Base-by-base conservation (phyloP, 495 filamentous ascomycete genomes). In the Xylaria acuta region DNA sequence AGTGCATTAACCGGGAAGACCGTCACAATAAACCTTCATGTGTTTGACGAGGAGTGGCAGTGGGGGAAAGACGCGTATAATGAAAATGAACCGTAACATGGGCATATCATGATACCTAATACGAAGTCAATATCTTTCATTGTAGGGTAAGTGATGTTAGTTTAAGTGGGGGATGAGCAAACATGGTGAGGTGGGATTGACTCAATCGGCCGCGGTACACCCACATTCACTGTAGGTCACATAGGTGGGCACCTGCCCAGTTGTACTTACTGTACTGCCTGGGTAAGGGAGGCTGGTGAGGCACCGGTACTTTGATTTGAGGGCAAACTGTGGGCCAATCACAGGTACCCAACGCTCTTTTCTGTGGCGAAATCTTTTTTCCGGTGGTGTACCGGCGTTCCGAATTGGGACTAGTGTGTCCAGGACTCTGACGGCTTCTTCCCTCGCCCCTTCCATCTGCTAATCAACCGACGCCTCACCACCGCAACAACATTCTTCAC, bases 361-460 rank as follows among this genome's bases (percentile, higher is more conserved):
- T 60, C 25, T 69, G 70, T 74, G 75, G 77, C 74, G 47, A 73
- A 78, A 76, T 40, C 63, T 74, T 34, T 73, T 77, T 72, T 72
- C 70, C 77, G 75, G 22, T 5, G 20, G 75, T 72, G 53, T 43
- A 59, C 36, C 27, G 65, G 68, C 30, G 25, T 69, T 67, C 72
- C 66, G 38, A 75, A 75, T 70, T 11, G 14, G 56, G 78, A 0
- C 67, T 80, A 80, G 78, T 49, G 71, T 47, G 6, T 6, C 20
- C 4, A 20, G 49, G 40, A 45, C 60, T 63, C 63, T 66, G 40
- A 58, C 70, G 70, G 62, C 70, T 67, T 72, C 70, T 72, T 60
- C 41, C 36, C 69, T 71, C 60, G 36, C 40, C 63, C 49, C 36
- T 60, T 53, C 70, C 22, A 8, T 67, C 49, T 59, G 70, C 62